Evolutionary conservation across 2,329 filamentous ascomycete genomes (phyloP).

Genomic region (Acarospora socialis): DNA sequence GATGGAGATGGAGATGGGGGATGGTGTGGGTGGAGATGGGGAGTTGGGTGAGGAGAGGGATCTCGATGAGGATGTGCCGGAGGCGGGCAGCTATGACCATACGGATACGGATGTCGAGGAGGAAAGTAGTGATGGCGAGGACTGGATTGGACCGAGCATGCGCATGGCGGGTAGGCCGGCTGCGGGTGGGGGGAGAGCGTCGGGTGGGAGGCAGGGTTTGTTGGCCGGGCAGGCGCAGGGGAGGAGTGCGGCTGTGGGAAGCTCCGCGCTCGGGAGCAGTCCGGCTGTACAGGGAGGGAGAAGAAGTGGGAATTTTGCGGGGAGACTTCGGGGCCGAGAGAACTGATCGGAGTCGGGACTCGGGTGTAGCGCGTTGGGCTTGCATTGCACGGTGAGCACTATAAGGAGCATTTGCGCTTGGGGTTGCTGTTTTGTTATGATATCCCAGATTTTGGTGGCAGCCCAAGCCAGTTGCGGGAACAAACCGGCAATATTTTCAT

Average conservation of each 20-base stretch:
- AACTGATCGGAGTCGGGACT: not conserved
- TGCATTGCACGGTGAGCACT: too few relatives aligned
- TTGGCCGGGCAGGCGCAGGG: too few relatives aligned
- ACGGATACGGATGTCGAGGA: slow-evolving; percentile 39
- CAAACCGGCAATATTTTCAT: too few relatives aligned
- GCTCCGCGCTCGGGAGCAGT: slow-evolving; percentile 19
- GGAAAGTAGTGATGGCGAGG: slow-evolving; percentile 16
- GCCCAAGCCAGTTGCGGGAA: too few relatives aligned
- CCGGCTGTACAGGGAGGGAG: slow-evolving; percentile 5
- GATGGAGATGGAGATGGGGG: slow-evolving; percentile 28
- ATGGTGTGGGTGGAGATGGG: slow-evolving; percentile 7
- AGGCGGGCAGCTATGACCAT: slow-evolving; percentile 39
- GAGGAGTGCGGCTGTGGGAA: slow-evolving; percentile 20
- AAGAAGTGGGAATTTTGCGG: slow-evolving; percentile 7
- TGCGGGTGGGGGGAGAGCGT: too few relatives aligned
- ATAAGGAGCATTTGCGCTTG: too few relatives aligned
- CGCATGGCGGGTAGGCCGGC: slow-evolving; percentile 4
- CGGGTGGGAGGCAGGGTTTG: slow-evolving; percentile 2
- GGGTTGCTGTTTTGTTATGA: too few relatives aligned
- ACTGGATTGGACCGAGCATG: too few relatives aligned
- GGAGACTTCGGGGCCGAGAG: not conserved
- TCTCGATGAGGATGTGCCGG: slow-evolving; percentile 36
- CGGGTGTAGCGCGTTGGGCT: too few relatives aligned
- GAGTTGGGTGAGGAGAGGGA: slow-evolving; percentile 18
- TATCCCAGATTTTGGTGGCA: too few relatives aligned